Base-by-base conservation (phyloP, 139 green algal genomes). In the Picochlorum sp. region DNA sequence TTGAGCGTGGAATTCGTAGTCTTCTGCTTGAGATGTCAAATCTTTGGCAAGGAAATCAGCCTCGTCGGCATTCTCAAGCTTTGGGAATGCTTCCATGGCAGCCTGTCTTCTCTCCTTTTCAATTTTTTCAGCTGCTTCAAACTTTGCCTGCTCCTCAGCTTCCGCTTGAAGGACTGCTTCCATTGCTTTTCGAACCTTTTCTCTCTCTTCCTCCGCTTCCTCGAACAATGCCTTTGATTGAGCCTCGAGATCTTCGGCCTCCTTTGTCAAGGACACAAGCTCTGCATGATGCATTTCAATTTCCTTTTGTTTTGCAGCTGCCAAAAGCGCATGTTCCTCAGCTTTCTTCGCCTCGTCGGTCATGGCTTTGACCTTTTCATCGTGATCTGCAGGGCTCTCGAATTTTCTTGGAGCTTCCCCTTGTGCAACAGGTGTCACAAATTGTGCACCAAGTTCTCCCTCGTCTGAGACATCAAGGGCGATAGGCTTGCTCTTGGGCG, bases 1-100 rank as follows among this genome's bases (percentile, higher is more conserved):
- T 66, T 77, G 38, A 11, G 65, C 71, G 16, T 77, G 71, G 51
- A 57, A 73, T n/a, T 63, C 8, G 8, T 59, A 57, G 57, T 77
- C 70, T 20, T 44, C 56, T 15, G 70, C 62, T 47, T 70, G 37
- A 24, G 13, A 15, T 45, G 67, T 38, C 4, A 65, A 38, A n/a
- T 69, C 65, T 23, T 45, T 9, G 60, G 68, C 70, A 8, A 15
- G 14, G 11, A 49, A 45, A 37, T 73, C 71, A 4, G 64, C 64
- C 10, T 21, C 24, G 6, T n/a, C 28, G 8, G 56, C 56, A 8
- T 7, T 26, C 9, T 34, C n/a, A 3, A 64, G 50, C 1, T 38
- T 24, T 1, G 65, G 65, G 10, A 51, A 28, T 3, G 59, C 71
- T 2, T 24, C 45, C 20, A 18, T n/a, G 24, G 70, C 70, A 30